Conservation (phyloP, 805 yeast genomes). For the Candida hungchunana region DNA sequence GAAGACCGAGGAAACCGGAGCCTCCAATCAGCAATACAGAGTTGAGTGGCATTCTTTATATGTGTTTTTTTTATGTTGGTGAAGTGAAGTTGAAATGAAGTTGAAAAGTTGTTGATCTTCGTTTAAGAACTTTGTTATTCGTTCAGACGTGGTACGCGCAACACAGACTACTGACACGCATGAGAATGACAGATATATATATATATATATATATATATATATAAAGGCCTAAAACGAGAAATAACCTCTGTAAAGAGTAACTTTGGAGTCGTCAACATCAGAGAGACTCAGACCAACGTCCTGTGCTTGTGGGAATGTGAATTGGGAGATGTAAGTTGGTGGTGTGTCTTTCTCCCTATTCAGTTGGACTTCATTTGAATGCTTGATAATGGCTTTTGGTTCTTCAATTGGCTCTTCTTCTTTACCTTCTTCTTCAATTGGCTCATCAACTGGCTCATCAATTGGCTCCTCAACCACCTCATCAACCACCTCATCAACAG, state of each 20-base stretch:
- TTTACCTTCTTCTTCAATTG: slow-evolving; percentile 9
- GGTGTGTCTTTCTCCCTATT: background rate
- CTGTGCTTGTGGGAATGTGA: slow-evolving; percentile 22
- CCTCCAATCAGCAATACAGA: slow-evolving; percentile 88
- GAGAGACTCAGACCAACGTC: slow-evolving; percentile 9
- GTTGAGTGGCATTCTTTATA: slow-evolving; percentile 13
- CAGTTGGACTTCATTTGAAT: background rate
- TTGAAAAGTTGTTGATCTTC: too few relatives aligned
- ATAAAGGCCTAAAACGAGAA: slow-evolving; percentile 11
- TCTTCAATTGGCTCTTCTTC: slow-evolving; percentile 7
- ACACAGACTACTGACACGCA: too few relatives aligned
- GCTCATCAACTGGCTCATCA: too few relatives aligned
- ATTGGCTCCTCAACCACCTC: slow-evolving; percentile 8
- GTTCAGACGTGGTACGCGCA: too few relatives aligned
- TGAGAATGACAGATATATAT: too few relatives aligned
- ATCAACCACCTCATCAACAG: slow-evolving; percentile 11
- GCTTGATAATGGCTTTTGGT: background rate
- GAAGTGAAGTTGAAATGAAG: too few relatives aligned
- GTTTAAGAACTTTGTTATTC: too few relatives aligned
- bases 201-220: too few relatives aligned
- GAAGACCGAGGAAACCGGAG: slow-evolving; percentile 90
- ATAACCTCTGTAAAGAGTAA: slow-evolving; percentile 9
- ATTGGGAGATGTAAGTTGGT: slow-evolving; percentile 9
- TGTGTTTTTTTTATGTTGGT: too few relatives aligned
- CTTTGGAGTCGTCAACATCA: slow-evolving; percentile 21